Conservation (phyloP, 108 stramenopile species). For the Epithemia pelagica region DNA sequence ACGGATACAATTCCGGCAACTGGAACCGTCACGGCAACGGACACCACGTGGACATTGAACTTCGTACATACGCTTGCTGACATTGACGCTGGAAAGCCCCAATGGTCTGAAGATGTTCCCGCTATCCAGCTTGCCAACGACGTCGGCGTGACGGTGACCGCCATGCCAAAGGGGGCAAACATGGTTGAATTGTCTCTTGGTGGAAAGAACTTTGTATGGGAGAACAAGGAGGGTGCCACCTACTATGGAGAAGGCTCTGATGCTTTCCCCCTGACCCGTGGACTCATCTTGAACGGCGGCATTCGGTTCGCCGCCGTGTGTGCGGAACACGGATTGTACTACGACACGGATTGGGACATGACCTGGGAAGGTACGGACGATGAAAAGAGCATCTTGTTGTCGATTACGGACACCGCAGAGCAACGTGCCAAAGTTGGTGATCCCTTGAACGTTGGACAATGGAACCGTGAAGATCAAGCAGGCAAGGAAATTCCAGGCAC, state of each 20-base stretch:
- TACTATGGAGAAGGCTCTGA: constrained; percentile 7
- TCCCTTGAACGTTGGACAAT: not conserved
- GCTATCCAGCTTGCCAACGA: not conserved
- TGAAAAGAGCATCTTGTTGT: constrained; percentile 10
- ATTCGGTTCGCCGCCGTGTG: constrained; percentile 16
- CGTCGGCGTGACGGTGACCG: not conserved
- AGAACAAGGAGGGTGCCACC: constrained; percentile 9
- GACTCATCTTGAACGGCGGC: constrained; percentile 13
- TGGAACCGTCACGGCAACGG: not conserved
- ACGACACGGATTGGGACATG: constrained; percentile 17
- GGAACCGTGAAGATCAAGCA: not conserved
- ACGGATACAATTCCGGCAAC: too few species aligned
- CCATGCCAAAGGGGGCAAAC: constrained; percentile 1
- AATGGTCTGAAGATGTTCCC: not conserved
- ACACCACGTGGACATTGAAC: not conserved
- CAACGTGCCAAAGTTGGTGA: not conserved
- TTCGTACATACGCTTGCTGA: not conserved
- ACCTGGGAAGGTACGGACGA: not conserved
- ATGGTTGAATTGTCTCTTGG: not conserved
- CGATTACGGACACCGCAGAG: constrained; percentile 12
- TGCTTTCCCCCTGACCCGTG: constrained; percentile 9
- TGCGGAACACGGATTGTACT: constrained; percentile 19
- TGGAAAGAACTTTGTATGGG: constrained; percentile 11
- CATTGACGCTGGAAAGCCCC: not conserved
- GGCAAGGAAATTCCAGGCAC: not conserved